Evolutionary conservation across 768 basidiomycete genomes (phyloP), one percentile per base, ranked within the genome.

Genomic region (Tulasnella sp.): DNA sequence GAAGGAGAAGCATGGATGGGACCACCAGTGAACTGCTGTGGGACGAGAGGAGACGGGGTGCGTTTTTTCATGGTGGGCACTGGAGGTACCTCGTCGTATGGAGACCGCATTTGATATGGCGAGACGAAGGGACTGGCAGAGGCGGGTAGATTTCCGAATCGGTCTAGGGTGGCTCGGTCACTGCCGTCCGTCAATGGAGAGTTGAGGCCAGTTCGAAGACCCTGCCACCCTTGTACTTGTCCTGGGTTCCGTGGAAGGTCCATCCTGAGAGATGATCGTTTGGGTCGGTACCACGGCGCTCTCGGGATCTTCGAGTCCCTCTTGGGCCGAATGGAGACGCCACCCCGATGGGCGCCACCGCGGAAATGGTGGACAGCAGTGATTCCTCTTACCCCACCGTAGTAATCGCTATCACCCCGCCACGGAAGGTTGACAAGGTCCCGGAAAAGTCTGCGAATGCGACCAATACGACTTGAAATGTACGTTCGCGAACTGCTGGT

Each of bases 201-300:
- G 31, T 62, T 62, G 31, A 77, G 31, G 10, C 76, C 56, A 38
- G 62, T 19, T 4, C 75, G 34, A 1, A 42, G 44, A 36, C 75
- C 44, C 18, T 44, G 39, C 44, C 52, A 75, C 21, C 44, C 44
- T 38, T 48, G 44, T 31, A 75, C 24, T 36, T 56, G 44, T 52
- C 34, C 56, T 14, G 52, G 52, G 58, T 77, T 77, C 27, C 58
- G 48, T 24, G 76, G 76, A 24, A 74, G 5, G 39, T 42, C 73
- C 39, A 46, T 46, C 38, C 21, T 42, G 19, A 40, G 36, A 8
- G 31, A 40, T 4, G n/a, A 27, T 27, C 34, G 5, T 38, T 77
- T 79, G n/a, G 78, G 5, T n/a, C 78, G 71, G 71, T 79, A 79
- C 78, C 78, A 79, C 31, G 78, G 78, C 18, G 31, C 36, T 48